These are phyloP conservation scores for Austroboletus rostrupii DNA, from an alignment of 1,284 basidiomycete species.

Conservation along the genomic window DNA sequence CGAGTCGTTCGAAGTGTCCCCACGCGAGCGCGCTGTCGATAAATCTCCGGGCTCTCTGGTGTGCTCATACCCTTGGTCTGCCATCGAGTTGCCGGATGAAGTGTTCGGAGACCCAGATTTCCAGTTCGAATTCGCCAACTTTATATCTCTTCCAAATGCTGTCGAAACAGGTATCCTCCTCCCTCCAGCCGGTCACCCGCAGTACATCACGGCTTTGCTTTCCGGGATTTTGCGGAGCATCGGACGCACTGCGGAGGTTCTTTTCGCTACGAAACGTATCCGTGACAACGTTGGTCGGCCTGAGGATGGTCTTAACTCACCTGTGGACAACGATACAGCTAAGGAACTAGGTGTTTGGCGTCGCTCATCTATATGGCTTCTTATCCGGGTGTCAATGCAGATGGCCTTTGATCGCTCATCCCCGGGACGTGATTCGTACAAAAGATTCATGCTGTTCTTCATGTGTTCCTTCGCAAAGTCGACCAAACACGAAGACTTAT, in stretches of 20 bases:
- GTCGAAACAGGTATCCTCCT: conserved; percentile 5
- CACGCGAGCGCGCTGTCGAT: conserved; percentile 18
- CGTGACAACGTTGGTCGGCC: neutral
- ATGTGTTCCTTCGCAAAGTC: neutral
- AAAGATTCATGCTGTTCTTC: neutral
- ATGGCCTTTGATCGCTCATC: conserved; percentile 7
- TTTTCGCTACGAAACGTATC: conserved; percentile 21
- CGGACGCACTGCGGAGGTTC: conserved; percentile 15
- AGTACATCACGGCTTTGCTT: conserved; percentile 31
- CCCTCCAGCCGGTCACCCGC: conserved; percentile 15
- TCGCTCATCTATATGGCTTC: neutral
- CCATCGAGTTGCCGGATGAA: conserved; percentile 15
- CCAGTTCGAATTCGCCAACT: conserved; percentile 23
- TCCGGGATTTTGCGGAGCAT: conserved; percentile 5
- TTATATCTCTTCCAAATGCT: conserved; percentile 16
- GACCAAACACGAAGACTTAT: neutral
- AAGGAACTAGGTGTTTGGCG: neutral
- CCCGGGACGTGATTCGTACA: neutral
- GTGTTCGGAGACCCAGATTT: conserved; percentile 18
- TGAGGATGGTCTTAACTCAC: too few species aligned
- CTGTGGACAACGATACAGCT: neutral
- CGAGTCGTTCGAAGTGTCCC: conserved; percentile 33
- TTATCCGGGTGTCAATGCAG: neutral
- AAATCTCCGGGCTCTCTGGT: conserved; percentile 18
- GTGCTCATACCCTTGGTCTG: conserved; percentile 29